Percentiles rank a stretch among this genome's conserved stretches.
phyloP scores from a whole-genome alignment of 2,329 filamentous ascomycete genomes.

The Proliferodiscus dingleyae region DNA sequence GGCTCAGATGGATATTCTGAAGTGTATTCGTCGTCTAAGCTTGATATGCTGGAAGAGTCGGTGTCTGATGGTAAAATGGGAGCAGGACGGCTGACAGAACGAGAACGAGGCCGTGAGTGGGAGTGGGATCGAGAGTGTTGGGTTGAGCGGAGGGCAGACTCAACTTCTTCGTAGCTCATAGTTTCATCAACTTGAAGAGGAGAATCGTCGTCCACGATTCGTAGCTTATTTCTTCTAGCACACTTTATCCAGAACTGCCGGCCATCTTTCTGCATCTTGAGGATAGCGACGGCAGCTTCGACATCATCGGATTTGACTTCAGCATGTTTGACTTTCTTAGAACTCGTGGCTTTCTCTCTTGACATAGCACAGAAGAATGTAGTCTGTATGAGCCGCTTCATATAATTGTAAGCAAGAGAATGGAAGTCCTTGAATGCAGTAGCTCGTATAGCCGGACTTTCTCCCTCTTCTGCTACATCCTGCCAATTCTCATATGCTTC shows the following conservation, averaged over 20 bases:
- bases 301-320: slow-evolving; percentile 37
- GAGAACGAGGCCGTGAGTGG: slow-evolving; percentile 9
- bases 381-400: slow-evolving; percentile 64
- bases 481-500: slow-evolving; percentile 64
- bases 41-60: background rate
- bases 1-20: background rate
- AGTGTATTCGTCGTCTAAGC: background rate
- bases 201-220: slow-evolving; percentile 39
- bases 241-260: slow-evolving; percentile 46
- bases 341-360: slow-evolving; percentile 48
- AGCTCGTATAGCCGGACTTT: slow-evolving; percentile 64
- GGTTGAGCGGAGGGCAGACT: background rate
- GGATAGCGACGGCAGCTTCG: slow-evolving; percentile 46
- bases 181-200: slow-evolving; percentile 13
- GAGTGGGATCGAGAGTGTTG: slow-evolving; percentile 1
- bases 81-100: slow-evolving; percentile 10
- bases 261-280: slow-evolving; percentile 44
- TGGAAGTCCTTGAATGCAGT: slow-evolving; percentile 76
- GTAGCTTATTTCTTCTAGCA: slow-evolving; percentile 47
- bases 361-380: slow-evolving; percentile 67
- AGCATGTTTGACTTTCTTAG: slow-evolving; percentile 28
- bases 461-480: slow-evolving; percentile 45
- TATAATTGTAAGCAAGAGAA: slow-evolving; percentile 61
- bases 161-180: slow-evolving; percentile 17
- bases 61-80: background rate